Percentiles rank a stretch among this genome's conserved stretches.
These are phyloP conservation scores for Gaeumannomyces tritici DNA, from an alignment of 2,329 filamentous ascomycete species.

Conservation along the genomic window DNA sequence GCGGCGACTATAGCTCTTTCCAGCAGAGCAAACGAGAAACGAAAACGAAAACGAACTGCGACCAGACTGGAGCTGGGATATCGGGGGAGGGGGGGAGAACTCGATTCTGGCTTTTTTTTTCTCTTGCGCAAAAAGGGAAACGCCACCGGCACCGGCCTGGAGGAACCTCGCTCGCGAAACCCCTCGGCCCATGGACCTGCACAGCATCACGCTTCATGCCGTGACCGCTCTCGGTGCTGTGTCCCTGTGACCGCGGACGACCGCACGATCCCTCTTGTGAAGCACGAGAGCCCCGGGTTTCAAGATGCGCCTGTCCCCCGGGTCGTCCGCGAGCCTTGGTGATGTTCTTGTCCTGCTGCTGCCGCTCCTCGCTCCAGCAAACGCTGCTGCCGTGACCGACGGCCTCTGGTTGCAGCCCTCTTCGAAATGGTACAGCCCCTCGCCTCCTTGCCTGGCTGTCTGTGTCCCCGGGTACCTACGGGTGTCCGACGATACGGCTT, in stretches of 20 bases:
- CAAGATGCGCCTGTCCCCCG: constrained; percentile 17
- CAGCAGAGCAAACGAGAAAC: not conserved
- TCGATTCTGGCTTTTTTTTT: not conserved
- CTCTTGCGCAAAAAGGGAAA: not conserved
- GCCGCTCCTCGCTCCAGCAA: constrained; percentile 4
- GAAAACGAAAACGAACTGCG: not conserved
- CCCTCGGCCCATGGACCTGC: not conserved
- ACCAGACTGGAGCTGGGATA: not conserved
- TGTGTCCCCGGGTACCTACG: not conserved
- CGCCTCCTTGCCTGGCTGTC: not conserved
- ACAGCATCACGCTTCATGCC: constrained; percentile 1
- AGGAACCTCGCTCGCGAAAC: not conserved
- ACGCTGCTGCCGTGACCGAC: not conserved
- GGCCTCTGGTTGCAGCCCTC: constrained; percentile 6
- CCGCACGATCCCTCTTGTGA: not conserved
- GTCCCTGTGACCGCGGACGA: not conserved
- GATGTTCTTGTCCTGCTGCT: constrained; percentile 14
- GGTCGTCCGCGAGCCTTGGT: constrained; percentile 14
- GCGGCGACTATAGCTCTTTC: not conserved
- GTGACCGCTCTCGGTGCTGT: not conserved
- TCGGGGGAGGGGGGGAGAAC: not conserved
- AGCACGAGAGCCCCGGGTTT: not conserved
- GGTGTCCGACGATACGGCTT: too few species aligned
- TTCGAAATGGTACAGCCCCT: constrained; percentile 2
- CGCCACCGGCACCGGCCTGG: not conserved